phyloP scores from a whole-genome alignment of 1,284 basidiomycete genomes.

The Austroboletus novae-zelandiae region DNA sequence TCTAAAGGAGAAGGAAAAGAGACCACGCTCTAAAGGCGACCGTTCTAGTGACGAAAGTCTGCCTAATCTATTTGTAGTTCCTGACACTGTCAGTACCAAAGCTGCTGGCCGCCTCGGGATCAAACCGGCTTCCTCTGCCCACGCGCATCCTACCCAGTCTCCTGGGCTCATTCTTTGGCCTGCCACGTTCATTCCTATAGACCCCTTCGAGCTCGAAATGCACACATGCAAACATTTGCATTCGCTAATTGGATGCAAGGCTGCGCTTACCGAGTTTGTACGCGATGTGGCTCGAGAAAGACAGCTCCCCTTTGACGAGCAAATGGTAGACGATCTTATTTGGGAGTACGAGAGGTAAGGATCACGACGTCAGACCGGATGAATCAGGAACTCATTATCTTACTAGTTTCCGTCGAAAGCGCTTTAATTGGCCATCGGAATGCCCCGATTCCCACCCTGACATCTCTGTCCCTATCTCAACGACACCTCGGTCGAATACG shows the following conservation, averaged over 20 bases:
- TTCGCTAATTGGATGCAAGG: constrained; percentile 56
- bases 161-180: constrained; percentile 55
- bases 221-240: constrained; percentile 66
- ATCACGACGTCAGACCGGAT: neutral
- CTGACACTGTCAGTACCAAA: constrained; percentile 39
- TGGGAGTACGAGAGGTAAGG: constrained; percentile 71
- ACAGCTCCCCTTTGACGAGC: constrained; percentile 28
- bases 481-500: constrained; percentile 26
- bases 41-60: constrained; percentile 28
- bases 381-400: constrained; percentile 3
- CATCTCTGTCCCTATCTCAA: constrained; percentile 3
- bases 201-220: constrained; percentile 62
- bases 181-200: constrained; percentile 54
- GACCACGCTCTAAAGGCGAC: constrained; percentile 22
- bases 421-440: constrained; percentile 55
- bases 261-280: constrained; percentile 53
- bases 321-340: constrained; percentile 51
- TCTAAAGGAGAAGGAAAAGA: constrained; percentile 24
- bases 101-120: constrained; percentile 44
- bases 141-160: constrained; percentile 36
- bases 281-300: constrained; percentile 36
- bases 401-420: constrained; percentile 56
- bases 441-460: constrained; percentile 18
- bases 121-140: constrained; percentile 8
- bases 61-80: constrained; percentile 17